Evolutionary conservation across 2,329 filamentous ascomycete species (phyloP).

Genomic region (Hymenoscyphus salicellus): DNA sequence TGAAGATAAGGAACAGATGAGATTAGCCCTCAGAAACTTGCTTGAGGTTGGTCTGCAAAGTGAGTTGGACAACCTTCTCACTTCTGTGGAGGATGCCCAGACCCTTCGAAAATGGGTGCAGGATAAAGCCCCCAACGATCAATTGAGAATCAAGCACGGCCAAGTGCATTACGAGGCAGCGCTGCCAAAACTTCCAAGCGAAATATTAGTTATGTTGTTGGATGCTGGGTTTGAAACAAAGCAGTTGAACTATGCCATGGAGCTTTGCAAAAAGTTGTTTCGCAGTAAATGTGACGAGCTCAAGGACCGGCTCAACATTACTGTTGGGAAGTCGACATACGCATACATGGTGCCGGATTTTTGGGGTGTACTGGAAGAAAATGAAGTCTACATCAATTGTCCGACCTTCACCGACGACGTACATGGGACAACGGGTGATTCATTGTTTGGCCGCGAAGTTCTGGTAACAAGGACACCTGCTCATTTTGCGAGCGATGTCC

Average conservation of each 20-base stretch:
- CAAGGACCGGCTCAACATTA: conserved; percentile 58
- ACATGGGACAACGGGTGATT: conserved; percentile 51
- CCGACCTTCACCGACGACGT: conserved; percentile 56
- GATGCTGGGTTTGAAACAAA: conserved; percentile 58
- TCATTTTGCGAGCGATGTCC: conserved; percentile 68
- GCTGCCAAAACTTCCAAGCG: conserved; percentile 38
- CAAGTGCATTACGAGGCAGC: conserved; percentile 25
- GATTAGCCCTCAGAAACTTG: conserved; percentile 46
- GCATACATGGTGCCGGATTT: conserved; percentile 70
- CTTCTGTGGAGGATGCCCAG: conserved; percentile 49
- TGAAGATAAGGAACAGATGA: conserved; percentile 44
- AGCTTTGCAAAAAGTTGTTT: conserved; percentile 38
- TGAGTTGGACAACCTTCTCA: conserved; percentile 52
- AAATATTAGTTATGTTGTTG: conserved; percentile 54
- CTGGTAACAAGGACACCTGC: conserved; percentile 69
- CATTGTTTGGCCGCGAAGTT: conserved; percentile 57
- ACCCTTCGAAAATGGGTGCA: conserved; percentile 55
- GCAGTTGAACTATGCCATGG: conserved; percentile 47
- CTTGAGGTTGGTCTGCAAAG: conserved; percentile 49
- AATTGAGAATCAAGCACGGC: conserved; percentile 35
- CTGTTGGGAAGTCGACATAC: conserved; percentile 58
- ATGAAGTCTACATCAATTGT: conserved; percentile 67
- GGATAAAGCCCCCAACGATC: conserved; percentile 42
- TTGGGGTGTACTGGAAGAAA: conserved; percentile 54
- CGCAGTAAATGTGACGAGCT: conserved; percentile 29